Evolutionary conservation across 371 early-diverging fungal species (phyloP).

Genomic region (Mortierella sp.): DNA sequence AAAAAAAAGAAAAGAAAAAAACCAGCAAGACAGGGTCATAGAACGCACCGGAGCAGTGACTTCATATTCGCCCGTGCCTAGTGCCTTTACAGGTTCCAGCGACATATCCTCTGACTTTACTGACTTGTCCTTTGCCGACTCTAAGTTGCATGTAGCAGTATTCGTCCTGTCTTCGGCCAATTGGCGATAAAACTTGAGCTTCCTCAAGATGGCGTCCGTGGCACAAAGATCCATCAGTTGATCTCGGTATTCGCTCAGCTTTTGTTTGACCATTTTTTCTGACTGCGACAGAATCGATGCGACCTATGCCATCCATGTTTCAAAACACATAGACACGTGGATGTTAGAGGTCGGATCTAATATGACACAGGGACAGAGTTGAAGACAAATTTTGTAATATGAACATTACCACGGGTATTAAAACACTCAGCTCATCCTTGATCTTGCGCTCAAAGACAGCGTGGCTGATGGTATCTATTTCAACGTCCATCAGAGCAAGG

Average conservation of each 20-base stretch:
- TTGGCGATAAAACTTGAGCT: conserved; percentile 7
- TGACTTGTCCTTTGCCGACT: too few relatives aligned
- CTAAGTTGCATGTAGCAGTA: too few relatives aligned
- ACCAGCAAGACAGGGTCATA: neutral
- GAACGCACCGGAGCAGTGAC: neutral
- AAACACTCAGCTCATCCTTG: conserved; percentile 5
- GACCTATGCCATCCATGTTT: neutral
- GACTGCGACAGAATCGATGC: conserved; percentile 7
- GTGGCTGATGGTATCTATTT: conserved; percentile 28
- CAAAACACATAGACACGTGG: neutral
- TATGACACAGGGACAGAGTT: neutral
- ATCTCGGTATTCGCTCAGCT: conserved; percentile 6
- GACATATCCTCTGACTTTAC: too few relatives aligned
- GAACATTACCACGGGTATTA: conserved; percentile 21
- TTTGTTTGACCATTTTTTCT: conserved; percentile 8
- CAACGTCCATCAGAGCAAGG: neutral
- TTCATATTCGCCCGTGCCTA: neutral
- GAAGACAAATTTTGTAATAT: too few relatives aligned
- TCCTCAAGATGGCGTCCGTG: conserved; percentile 7
- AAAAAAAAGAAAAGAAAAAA: too few relatives aligned
- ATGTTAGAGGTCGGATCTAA: neutral
- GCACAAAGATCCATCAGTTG: conserved; percentile 18
- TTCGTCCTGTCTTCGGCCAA: conserved; percentile 4
- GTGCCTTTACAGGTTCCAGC: neutral
- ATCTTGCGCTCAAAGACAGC: neutral